Percentiles rank a stretch among this genome's conserved stretches.
Conservation (phyloP, 805 yeast genomes). For the Maudiozyma saulgeensis region DNA sequence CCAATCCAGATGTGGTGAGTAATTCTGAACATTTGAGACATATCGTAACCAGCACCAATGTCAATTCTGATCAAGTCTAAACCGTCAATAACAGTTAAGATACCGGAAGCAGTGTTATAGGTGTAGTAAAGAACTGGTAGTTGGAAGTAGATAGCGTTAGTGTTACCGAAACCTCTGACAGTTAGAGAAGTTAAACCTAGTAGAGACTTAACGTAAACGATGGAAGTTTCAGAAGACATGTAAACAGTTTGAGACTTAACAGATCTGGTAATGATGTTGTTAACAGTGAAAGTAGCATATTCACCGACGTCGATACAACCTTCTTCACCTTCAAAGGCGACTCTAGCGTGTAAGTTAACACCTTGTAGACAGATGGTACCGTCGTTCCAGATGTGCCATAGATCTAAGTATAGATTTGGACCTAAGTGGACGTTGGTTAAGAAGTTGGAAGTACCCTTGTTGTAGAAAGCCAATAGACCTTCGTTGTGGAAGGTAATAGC, state of each 20-base stretch:
- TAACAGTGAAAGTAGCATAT: slow-evolving; percentile 1
- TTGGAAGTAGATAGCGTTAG: slow-evolving; percentile 3
- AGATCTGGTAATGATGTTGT: not conserved
- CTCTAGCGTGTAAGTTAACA: not conserved
- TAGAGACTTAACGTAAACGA: not conserved
- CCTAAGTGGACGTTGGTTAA: not conserved
- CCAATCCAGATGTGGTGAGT: not conserved
- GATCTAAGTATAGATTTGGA: not conserved
- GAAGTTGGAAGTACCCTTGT: not conserved
- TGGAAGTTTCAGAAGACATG: slow-evolving; percentile 4
- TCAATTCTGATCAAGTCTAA: not conserved
- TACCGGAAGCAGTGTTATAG: slow-evolving; percentile 6
- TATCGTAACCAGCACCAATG: slow-evolving; percentile 9
- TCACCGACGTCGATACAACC: slow-evolving; percentile 10
- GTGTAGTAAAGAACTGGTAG: not conserved
- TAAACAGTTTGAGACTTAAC: slow-evolving; percentile 5
- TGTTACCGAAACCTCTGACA: slow-evolving; percentile 4
- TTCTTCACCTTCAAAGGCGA: slow-evolving; percentile 4
- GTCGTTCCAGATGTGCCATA: slow-evolving; percentile 3
- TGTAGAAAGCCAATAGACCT: slow-evolving; percentile 2
- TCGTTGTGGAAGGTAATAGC: not conserved
- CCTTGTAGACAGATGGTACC: slow-evolving; percentile 9
- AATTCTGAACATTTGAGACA: not conserved
- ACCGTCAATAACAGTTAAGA: slow-evolving; percentile 3
- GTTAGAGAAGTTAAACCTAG: slow-evolving; percentile 2